Conservation (phyloP, 306 rosid genomes). For the Ceratonia siliqua region DNA sequence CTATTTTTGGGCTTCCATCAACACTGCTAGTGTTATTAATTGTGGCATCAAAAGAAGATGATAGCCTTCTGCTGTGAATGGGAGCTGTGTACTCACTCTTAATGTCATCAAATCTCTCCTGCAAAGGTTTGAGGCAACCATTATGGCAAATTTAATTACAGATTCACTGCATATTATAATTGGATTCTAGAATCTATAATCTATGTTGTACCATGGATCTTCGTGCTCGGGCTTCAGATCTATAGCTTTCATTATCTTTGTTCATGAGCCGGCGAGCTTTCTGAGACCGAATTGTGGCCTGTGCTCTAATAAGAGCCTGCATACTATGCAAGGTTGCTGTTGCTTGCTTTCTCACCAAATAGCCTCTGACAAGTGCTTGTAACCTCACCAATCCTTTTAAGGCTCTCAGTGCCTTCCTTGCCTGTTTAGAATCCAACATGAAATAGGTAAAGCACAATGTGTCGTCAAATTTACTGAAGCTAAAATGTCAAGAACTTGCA, state of each 20-base stretch:
- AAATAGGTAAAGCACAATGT: not conserved
- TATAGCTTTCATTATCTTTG: conserved; percentile 41
- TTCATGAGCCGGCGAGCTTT: conserved; percentile 45
- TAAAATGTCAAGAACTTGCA: not conserved
- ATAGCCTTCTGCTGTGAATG: conserved; percentile 63
- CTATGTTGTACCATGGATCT: conserved; percentile 58
- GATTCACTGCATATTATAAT: not conserved
- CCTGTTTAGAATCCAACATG: conserved; percentile 44
- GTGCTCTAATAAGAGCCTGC: conserved; percentile 91
- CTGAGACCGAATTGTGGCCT: conserved; percentile 70
- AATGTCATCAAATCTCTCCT: conserved; percentile 77
- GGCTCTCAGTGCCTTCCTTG: conserved; percentile 86
- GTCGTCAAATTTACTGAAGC: not conserved
- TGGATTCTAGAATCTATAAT: conserved; percentile 2
- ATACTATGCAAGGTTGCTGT: conserved; percentile 73
- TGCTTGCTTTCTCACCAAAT: conserved; percentile 83
- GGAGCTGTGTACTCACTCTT: conserved; percentile 59
- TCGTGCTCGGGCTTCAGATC: conserved; percentile 56
- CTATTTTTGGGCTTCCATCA: conserved; percentile 73
- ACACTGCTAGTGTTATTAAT: conserved; percentile 35
- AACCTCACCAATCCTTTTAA: conserved; percentile 87
- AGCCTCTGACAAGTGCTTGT: conserved; percentile 89
- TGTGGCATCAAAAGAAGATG: conserved; percentile 58
- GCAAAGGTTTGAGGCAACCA: conserved; percentile 21
- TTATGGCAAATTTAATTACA: not conserved